Evolutionary conservation across 495 filamentous ascomycete genomes (phyloP), one percentile per base, ranked within the genome.

Genomic region (Wilcoxina mikolae): DNA sequence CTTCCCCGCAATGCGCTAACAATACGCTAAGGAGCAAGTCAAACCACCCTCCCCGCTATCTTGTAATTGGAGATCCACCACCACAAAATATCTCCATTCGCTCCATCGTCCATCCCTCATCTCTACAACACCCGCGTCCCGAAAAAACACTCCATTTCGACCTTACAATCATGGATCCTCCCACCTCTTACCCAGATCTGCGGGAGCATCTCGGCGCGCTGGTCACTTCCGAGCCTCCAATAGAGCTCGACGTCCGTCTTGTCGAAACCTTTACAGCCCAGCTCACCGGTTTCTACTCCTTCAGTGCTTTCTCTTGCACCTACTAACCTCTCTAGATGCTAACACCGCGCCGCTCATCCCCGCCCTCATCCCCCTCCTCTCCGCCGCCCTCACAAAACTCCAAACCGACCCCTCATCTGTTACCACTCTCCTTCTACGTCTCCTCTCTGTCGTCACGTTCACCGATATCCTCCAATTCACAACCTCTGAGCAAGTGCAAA

Each of bases 241-340:
- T 15, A 9, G 51, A 54, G 20, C 59, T 62, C 18, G 53, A 63
- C 28, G 52, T 31, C 15, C 56, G 23, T 18, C 53, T 64, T 10
- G 52, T 64, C 3, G 60, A 64, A 24, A 56, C 61, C 25, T 63
- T 59, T 47, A 56, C 60, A 0, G 56, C 49, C 18, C 51, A 63
- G 20, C 56, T 64, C 3, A 44, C 53, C 24, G 56, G 60, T 62
- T 26, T 17, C 50, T 52, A n/a, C n/a, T n/a, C n/a, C n/a, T n/a
- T n/a, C n/a, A n/a, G n/a, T n/a, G n/a, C n/a, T n/a, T n/a, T n/a
- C n/a, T n/a, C n/a, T n/a, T n/a, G n/a, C n/a, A n/a, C n/a, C n/a
- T n/a, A n/a, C n/a, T n/a, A n/a, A n/a, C n/a, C n/a, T n/a, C n/a
- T n/a, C n/a, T n/a, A n/a, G n/a, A 43, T 41, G 25, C 11, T 23